A percentile compares a stretch with the other conserved stretches of the same genome.
Conservation (phyloP, 169 alveolate genomes). For the Perkinsus olseni region DNA sequence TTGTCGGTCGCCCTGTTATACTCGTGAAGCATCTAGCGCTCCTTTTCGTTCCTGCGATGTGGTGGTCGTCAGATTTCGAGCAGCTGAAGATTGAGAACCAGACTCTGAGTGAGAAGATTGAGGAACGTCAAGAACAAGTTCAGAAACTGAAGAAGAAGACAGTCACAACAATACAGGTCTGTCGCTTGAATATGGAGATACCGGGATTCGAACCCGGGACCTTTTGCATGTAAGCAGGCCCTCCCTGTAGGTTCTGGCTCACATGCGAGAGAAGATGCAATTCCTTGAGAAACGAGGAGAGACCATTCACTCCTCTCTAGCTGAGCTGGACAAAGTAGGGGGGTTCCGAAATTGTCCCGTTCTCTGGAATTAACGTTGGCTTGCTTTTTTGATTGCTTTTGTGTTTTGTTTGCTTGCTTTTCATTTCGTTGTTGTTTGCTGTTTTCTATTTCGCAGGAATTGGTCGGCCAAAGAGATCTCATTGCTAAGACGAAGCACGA, state of each 20-base stretch:
- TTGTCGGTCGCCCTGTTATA: too few relatives aligned
- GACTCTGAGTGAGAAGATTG: conserved; percentile 83
- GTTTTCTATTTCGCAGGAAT: conserved; percentile 21
- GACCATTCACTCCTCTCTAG: background rate
- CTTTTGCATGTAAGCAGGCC: background rate
- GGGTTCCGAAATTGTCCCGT: conserved; percentile 36
- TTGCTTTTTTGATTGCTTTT: too few relatives aligned
- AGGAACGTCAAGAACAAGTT: conserved; percentile 80
- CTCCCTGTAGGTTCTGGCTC: conserved; percentile 39
- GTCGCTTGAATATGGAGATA: background rate
- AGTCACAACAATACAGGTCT: conserved; percentile 70
- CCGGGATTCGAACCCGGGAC: too few relatives aligned
- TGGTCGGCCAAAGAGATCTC: conserved; percentile 58
- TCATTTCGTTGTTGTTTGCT: conserved; percentile 17
- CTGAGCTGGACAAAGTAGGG: conserved; percentile 38
- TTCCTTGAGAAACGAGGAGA: conserved; percentile 41
- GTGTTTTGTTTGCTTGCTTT: background rate
- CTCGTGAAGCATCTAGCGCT: too few relatives aligned
- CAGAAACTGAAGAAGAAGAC: conserved; percentile 74
- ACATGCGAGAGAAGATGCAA: conserved; percentile 75
- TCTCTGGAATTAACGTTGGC: too few relatives aligned
- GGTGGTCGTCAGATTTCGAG: conserved; percentile 64
- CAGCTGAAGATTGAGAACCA: conserved; percentile 85
- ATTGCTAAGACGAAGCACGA: conserved; percentile 52
- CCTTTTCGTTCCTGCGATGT: too few relatives aligned